phyloP scores from a whole-genome alignment of 768 basidiomycete genomes.

The Phanerodontia chrysosporium region DNA sequence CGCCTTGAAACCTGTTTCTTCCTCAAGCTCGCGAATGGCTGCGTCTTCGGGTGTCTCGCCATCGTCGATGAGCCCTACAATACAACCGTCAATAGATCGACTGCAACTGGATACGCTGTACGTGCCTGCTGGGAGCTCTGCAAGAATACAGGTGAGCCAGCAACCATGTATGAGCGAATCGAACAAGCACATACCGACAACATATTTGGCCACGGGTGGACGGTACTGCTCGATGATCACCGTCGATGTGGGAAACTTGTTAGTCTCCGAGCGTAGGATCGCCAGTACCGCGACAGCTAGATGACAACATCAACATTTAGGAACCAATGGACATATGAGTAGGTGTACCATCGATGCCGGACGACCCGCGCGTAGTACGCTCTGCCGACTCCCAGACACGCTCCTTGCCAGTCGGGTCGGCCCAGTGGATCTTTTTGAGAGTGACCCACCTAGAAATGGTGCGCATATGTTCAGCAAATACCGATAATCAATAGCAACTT shows the following conservation, averaged over 20 bases:
- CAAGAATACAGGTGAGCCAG: background rate
- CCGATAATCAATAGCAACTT: no score
- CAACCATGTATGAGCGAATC: background rate
- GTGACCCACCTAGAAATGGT: conserved; percentile 71
- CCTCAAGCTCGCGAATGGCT: conserved; percentile 84
- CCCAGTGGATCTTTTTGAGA: conserved; percentile 76
- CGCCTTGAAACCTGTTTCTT: conserved; percentile 89
- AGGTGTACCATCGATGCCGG: conserved; percentile 73
- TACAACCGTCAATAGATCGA: conserved; percentile 21
- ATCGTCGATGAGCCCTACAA: conserved; percentile 75
- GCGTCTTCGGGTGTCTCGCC: conserved; percentile 77
- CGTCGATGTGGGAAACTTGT: conserved; percentile 70
- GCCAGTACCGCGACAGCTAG: conserved; percentile 84
- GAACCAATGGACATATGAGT: background rate
- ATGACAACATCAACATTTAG: no score
- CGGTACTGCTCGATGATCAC: conserved; percentile 91
- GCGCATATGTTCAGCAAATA: no score
- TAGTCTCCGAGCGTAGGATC: conserved; percentile 69
- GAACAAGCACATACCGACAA: conserved; percentile 50
- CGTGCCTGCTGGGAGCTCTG: conserved; percentile 57
- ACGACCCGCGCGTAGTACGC: conserved; percentile 70
- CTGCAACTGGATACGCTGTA: background rate
- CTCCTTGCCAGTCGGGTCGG: conserved; percentile 76
- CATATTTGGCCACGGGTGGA: conserved; percentile 74
- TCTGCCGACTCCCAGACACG: conserved; percentile 89